phyloP scores from a whole-genome alignment of 495 filamentous ascomycete genomes.

The Podospora appendiculata region DNA sequence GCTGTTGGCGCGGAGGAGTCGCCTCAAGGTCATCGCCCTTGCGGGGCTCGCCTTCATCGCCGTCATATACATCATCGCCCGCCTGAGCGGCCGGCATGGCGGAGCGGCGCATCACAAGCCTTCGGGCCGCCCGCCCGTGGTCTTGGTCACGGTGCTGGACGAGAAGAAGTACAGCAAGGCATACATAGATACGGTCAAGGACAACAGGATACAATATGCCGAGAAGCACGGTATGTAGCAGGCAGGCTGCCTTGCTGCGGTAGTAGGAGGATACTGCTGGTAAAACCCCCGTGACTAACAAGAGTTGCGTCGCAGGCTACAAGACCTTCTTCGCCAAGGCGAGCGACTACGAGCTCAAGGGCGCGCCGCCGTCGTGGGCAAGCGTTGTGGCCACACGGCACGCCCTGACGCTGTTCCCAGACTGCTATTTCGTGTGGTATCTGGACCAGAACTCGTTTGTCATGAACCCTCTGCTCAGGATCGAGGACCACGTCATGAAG shows the following conservation, averaged over 20 bases:
- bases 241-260: no score
- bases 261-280: neutral
- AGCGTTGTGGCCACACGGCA: constrained; percentile 81
- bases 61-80: constrained; percentile 55
- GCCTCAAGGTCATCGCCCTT: constrained; percentile 56
- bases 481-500: constrained; percentile 65
- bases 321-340: constrained; percentile 70
- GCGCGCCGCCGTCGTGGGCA: constrained; percentile 65
- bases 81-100: constrained; percentile 26
- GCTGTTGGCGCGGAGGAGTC: constrained; percentile 49
- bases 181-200: constrained; percentile 63
- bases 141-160: constrained; percentile 84
- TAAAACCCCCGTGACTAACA: neutral
- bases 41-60: constrained; percentile 47
- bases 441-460: constrained; percentile 78
- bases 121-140: constrained; percentile 67
- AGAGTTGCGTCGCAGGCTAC: constrained; percentile 60
- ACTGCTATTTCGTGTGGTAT: constrained; percentile 74
- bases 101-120: constrained; percentile 13
- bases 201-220: constrained; percentile 84
- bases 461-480: constrained; percentile 68
- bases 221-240: constrained; percentile 69
- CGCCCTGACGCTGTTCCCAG: constrained; percentile 70
- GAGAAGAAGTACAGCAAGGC: constrained; percentile 47
- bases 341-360: constrained; percentile 67